A percentile compares a stretch with the other conserved stretches of the same genome.
These are phyloP conservation scores for Athelia psychrophila DNA, from an alignment of 1,284 basidiomycete genomes.

Conservation along the genomic window DNA sequence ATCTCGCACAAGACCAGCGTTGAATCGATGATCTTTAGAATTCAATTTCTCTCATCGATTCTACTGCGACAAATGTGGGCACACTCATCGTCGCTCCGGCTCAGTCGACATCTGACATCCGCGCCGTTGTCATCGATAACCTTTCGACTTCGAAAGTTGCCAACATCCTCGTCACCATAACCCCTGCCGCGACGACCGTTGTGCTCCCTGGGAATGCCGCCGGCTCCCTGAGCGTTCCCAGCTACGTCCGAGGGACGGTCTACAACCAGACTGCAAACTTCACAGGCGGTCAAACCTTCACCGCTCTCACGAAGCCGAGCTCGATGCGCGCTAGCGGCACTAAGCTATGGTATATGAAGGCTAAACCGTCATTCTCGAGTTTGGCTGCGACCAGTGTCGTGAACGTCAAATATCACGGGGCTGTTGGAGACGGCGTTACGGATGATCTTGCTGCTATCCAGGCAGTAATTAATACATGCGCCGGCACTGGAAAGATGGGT, in stretches of 20 bases:
- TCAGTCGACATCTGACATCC: not conserved
- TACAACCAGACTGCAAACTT: not conserved
- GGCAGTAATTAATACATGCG: slow-evolving; percentile 27
- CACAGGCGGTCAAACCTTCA: not conserved
- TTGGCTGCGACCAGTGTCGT: slow-evolving; percentile 36
- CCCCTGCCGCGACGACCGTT: not conserved
- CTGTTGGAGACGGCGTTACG: slow-evolving; percentile 44
- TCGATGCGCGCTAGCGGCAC: not conserved
- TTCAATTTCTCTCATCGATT: not conserved
- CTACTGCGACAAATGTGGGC: not conserved
- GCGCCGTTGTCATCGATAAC: not conserved
- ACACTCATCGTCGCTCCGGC: not conserved
- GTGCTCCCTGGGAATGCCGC: not conserved
- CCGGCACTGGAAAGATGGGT: not conserved
- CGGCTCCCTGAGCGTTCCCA: not conserved
- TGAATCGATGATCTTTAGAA: too few relatives aligned
- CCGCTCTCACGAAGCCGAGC: not conserved
- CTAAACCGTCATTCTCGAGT: not conserved
- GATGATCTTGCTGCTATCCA: slow-evolving; percentile 48
- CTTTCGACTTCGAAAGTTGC: not conserved
- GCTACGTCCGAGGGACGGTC: not conserved
- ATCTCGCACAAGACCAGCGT: too few relatives aligned
- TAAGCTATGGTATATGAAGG: not conserved
- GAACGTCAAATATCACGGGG: slow-evolving; percentile 42
- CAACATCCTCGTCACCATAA: not conserved